Base-by-base conservation (phyloP, 441 rosid genomes). In the Euphorbia schlechtendalii region DNA sequence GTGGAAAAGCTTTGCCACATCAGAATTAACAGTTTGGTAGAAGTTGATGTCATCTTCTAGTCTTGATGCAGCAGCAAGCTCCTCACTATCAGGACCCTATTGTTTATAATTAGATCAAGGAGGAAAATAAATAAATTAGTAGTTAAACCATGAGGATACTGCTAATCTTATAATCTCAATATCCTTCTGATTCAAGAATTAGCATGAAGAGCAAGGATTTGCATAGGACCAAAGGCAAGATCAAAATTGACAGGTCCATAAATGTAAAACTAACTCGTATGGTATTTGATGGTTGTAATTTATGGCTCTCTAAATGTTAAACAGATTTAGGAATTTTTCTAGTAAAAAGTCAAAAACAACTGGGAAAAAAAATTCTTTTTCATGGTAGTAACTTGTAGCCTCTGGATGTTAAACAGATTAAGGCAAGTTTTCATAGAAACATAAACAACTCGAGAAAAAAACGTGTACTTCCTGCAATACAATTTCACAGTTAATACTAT, bases 1-100 rank as follows among this genome's bases (percentile, higher is more conserved):
- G 63, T 87, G 96, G 78, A 94, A 94, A 80, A 89, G 75, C 86
- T 91, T 84, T 15, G 98, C 99, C 53, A 94, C 90, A 66, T 85
- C 89, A 46, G 96, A 80, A 73, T 77, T 87, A 43, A 78, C 91
- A 34, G 98, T 94, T 73, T 89, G 98, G 74, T 91, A 94, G 77
- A 94, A 86, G 77, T 74, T 83, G 73, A 89, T 90, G 74, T 86
- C 98, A 75, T 91, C 96, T 86, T 94, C 94, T 66, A 77, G 82
- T 73, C 93, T 84, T 36, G 96, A 87, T 72, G 98, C 96, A 69
- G 96, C 90, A 51, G 89, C 84, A 60, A 91, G 80, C 71, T 89
- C 90, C 40, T 89, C 96, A 28, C 88, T 86, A 72, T 94, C 94
- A 27, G 73, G 78, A 59, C 98, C 96, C 98, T 93, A 73, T 52